phyloP scores from a whole-genome alignment of 192 early-diverging fungal species.

The Podila epigama region DNA sequence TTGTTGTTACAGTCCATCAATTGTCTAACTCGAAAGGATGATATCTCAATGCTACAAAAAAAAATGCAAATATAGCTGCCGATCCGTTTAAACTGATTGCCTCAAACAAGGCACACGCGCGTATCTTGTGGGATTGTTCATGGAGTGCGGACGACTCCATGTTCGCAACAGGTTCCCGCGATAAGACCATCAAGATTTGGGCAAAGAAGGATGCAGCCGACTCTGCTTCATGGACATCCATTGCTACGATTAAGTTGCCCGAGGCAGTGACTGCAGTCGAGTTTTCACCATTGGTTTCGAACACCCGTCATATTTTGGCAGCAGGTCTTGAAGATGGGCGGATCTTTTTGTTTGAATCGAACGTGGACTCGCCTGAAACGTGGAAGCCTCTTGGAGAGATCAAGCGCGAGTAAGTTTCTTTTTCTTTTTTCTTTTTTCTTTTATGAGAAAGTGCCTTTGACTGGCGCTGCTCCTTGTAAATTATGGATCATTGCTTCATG shows the following conservation, averaged over 20 bases:
- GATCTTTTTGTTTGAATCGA: conserved; percentile 63
- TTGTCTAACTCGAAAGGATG: too few species aligned
- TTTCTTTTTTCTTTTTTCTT: not conserved
- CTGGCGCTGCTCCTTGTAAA: too few species aligned
- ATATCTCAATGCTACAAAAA: too few species aligned
- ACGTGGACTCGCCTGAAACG: conserved; percentile 9
- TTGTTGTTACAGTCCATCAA: too few species aligned
- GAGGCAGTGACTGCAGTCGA: conserved; percentile 88
- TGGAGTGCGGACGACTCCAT: conserved; percentile 81
- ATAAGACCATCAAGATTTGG: conserved; percentile 92
- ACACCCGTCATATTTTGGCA: conserved; percentile 71
- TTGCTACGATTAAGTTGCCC: conserved; percentile 75
- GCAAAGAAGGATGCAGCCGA: conserved; percentile 18
- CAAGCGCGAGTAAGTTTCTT: conserved; percentile 52
- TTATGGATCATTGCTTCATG: too few species aligned
- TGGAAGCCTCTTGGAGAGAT: conserved; percentile 53
- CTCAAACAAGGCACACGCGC: conserved; percentile 82
- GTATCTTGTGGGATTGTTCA: conserved; percentile 92
- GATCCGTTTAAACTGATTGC: conserved; percentile 64
- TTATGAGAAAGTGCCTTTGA: conserved; percentile 21
- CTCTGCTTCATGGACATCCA: conserved; percentile 41
- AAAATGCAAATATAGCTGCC: conserved; percentile 21
- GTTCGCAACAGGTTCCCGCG: conserved; percentile 94
- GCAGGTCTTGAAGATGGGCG: conserved; percentile 86
- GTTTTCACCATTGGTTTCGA: conserved; percentile 65